Evolutionary conservation across 129 eudicot species (phyloP), one percentile per base, ranked within the genome.

Genomic region (Tagetes patula): DNA sequence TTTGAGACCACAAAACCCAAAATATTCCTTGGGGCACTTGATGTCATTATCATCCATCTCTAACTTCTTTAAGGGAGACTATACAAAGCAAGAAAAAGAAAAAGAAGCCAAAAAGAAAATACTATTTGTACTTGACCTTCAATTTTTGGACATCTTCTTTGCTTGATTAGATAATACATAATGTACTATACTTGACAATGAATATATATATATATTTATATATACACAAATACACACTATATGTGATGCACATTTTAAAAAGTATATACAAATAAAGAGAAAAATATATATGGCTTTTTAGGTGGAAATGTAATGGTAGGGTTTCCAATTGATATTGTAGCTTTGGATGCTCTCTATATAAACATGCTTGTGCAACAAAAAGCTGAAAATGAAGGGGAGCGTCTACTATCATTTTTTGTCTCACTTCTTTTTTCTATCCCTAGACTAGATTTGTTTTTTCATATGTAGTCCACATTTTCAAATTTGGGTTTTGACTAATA

Each of bases 271-370:
- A 58, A 59, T 34, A 20, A 13, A 52, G 67, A 3, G 36, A 12
- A 72, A 78, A 42, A 41, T 33, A 49, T 33, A 49, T 54, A 72
- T 65, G 53, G 54, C 61, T 63, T 78, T 78, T 14, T 58, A 62
- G 52, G 80, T 73, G 85, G 76, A 74, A 84, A 67, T 77, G 74
- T 70, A 65, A 79, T 72, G 66, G 73, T 42, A 69, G 78, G 76
- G 81, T 82, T 84, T 81, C 84, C 92, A 82, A 82, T 78, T 87
- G 78, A 82, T 73, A 68, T 36, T 46, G 75, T 39, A 49, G 74
- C 95, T 80, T 85, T 82, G 89, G 94, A 87, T 86, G 72, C 96
- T 79, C 42, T 73, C 65, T 45, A 63, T 53, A 59, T 53, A 59
- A 40, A 46, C 65, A 67, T 68, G 77, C 79, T 69, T 58, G 66